Base-by-base conservation (phyloP, 441 rosid species). In the Gossypium aridum region DNA sequence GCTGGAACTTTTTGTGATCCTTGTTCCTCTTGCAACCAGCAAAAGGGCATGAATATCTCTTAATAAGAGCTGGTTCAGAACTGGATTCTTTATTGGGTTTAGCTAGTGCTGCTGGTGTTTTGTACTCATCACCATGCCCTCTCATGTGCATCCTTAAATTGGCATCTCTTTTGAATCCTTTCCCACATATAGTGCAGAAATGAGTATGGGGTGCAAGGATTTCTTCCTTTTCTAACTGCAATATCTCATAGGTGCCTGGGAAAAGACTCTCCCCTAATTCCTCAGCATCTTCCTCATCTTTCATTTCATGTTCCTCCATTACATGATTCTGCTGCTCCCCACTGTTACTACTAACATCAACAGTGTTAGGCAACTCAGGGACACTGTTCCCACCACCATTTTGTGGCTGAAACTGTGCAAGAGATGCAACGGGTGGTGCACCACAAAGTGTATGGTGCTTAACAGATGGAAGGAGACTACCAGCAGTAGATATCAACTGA, bases 121-220 rank as follows among this genome's bases (percentile, higher is more conserved):
- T 95, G 83, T 95, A 95, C 83, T 92, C 97, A 13, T 95, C 99
- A 3, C 99, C 98, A 20, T 95, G 99, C 9, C 99, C 99, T 84
- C 99, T 82, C 99, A 95, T 95, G 76, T 92, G 99, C 99, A 95
- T 95, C 12, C 98, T 84, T 68, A 92, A 78, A 79, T 95, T 95
- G 0, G 99, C 98, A 49, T 95, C 99, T 74, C 99, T 85, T 82
- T 95, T 95, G 76, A 95, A 95, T 37, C 98, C 98, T 66, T 92
- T 95, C 9, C 99, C 98, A 68, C 98, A 95, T 70, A 95, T 90
- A 0, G 86, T 85, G 79, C 99, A 95, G 84, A 91, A 92, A 81
- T 95, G 98, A 4, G 99, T 91, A 79, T 95, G 99, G 3, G 98
- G 99, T 8, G 99, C 99, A 4, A 95, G 94, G 79, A 95, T 92